These are phyloP conservation scores for Albatrellus sp. DNA, from an alignment of 1,284 basidiomycete genomes.

Conservation along the genomic window DNA sequence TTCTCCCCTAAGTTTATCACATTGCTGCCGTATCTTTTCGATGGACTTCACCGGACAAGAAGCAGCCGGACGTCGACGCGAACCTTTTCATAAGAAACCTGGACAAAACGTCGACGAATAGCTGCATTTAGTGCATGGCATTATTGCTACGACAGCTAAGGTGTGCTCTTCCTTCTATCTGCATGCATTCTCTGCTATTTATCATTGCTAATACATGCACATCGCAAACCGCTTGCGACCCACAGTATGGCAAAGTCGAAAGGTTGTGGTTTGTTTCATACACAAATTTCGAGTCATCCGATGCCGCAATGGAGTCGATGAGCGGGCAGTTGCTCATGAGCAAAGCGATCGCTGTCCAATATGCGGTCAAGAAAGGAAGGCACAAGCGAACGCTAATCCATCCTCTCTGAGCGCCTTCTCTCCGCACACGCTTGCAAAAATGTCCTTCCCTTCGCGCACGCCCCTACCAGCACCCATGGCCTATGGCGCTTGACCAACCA, in stretches of 20 bases:
- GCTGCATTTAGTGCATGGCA: slow-evolving; percentile 79
- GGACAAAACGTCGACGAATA: slow-evolving; percentile 93
- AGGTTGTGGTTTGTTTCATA: slow-evolving; percentile 93
- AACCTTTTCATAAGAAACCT: slow-evolving; percentile 95
- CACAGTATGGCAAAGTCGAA: slow-evolving; percentile 77
- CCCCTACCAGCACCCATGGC: slow-evolving; percentile 57
- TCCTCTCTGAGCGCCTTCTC: slow-evolving; percentile 86
- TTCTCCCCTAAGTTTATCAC: background rate
- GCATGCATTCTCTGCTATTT: background rate
- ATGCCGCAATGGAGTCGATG: slow-evolving; percentile 94
- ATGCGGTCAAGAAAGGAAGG: slow-evolving; percentile 99
- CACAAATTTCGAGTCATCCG: slow-evolving; percentile 94
- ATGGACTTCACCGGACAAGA: slow-evolving; percentile 90
- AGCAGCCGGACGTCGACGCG: slow-evolving; percentile 95
- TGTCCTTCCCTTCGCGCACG: slow-evolving; percentile 66
- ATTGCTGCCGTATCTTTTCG: slow-evolving; percentile 6
- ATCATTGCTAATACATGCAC: background rate
- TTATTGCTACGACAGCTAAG: slow-evolving; percentile 90
- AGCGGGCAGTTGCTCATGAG: slow-evolving; percentile 97
- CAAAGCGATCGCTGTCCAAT: slow-evolving; percentile 92
- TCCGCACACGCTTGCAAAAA: slow-evolving; percentile 93
- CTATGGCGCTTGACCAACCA: slow-evolving; percentile 50
- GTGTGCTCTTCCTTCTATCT: slow-evolving; percentile 30
- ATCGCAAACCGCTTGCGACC: slow-evolving; percentile 79
- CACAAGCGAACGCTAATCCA: slow-evolving; percentile 95